These are phyloP conservation scores for Mikania micrantha DNA, from an alignment of 129 eudicot genomes.

Conservation along the genomic window DNA sequence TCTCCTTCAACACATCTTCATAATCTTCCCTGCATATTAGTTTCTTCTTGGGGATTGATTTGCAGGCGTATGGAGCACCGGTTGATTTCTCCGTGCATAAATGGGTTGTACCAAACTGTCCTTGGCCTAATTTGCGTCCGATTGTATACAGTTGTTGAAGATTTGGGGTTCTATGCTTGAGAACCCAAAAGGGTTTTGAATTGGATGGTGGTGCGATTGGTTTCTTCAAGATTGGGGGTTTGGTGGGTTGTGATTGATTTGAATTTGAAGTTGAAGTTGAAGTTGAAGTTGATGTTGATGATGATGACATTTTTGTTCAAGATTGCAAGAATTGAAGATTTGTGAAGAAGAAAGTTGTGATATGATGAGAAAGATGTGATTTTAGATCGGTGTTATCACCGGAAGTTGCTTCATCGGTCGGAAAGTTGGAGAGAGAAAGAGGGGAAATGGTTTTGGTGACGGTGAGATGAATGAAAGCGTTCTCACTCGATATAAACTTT, in stretches of 20 bases:
- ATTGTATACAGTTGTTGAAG: slow-evolving; percentile 59
- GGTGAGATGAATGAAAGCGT: slow-evolving; percentile 27
- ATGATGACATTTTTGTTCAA: slow-evolving; percentile 5
- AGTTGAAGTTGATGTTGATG: slow-evolving; percentile 31
- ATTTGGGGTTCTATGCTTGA: slow-evolving; percentile 60
- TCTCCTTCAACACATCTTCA: slow-evolving; percentile 92
- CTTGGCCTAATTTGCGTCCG: slow-evolving; percentile 74
- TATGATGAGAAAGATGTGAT: background rate
- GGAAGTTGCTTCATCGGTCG: slow-evolving; percentile 1
- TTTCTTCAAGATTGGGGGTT: slow-evolving; percentile 39
- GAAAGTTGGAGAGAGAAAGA: background rate
- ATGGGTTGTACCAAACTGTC: slow-evolving; percentile 89
- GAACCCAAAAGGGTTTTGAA: slow-evolving; percentile 54
- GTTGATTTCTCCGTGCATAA: slow-evolving; percentile 71
- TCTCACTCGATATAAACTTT: too few relatives aligned
- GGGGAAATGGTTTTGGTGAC: background rate
- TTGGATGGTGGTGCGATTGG: slow-evolving; percentile 23
- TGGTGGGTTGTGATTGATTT: slow-evolving; percentile 27
- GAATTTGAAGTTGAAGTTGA: slow-evolving; percentile 18
- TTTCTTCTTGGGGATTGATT: slow-evolving; percentile 80
- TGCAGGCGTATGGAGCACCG: slow-evolving; percentile 61
- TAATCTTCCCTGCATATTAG: slow-evolving; percentile 75
- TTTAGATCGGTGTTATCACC: slow-evolving; percentile 21
- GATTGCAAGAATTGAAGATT: slow-evolving; percentile 7
- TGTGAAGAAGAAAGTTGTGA: background rate